These are phyloP conservation scores for Vanrija humicola DNA, from an alignment of 1,284 basidiomycete species.

Conservation along the genomic window DNA sequence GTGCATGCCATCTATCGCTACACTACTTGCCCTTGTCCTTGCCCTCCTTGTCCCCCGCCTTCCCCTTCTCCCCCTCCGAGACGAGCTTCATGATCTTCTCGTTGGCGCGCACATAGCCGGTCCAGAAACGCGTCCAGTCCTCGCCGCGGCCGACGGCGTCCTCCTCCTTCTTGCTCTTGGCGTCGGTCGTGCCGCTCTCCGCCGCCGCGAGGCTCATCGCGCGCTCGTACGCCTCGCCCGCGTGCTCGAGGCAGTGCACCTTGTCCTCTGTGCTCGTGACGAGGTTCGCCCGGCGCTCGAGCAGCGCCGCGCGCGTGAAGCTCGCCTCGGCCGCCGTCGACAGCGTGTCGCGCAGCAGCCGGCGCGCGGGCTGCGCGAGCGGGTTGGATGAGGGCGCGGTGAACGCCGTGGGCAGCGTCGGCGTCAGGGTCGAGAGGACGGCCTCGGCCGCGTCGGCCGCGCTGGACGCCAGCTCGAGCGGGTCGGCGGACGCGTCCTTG, in stretches of 20 bases:
- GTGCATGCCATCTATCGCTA: no score
- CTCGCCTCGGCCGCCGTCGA: conserved; percentile 52
- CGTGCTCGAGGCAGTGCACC: conserved; percentile 54
- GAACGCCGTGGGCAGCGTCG: conserved; percentile 40
- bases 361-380: conserved; percentile 21
- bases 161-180: conserved; percentile 52
- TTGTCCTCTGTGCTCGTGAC: conserved; percentile 51
- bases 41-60: background rate
- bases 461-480: conserved; percentile 58
- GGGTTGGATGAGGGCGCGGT: conserved; percentile 28
- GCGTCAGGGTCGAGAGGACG: conserved; percentile 58
- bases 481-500: conserved; percentile 49
- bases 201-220: conserved; percentile 50
- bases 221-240: conserved; percentile 58
- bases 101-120: conserved; percentile 38
- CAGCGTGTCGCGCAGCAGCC: conserved; percentile 44
- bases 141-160: conserved; percentile 30
- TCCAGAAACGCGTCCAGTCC: conserved; percentile 43
- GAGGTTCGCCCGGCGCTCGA: conserved; percentile 57
- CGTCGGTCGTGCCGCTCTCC: conserved; percentile 55
- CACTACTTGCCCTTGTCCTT: background rate
- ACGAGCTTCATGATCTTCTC: conserved; percentile 22
- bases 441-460: conserved; percentile 66
- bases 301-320: conserved; percentile 45
- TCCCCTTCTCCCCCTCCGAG: background rate